Evolutionary conservation across 2,329 filamentous ascomycete genomes (phyloP).

Genomic region (Penicillium glabrum): DNA sequence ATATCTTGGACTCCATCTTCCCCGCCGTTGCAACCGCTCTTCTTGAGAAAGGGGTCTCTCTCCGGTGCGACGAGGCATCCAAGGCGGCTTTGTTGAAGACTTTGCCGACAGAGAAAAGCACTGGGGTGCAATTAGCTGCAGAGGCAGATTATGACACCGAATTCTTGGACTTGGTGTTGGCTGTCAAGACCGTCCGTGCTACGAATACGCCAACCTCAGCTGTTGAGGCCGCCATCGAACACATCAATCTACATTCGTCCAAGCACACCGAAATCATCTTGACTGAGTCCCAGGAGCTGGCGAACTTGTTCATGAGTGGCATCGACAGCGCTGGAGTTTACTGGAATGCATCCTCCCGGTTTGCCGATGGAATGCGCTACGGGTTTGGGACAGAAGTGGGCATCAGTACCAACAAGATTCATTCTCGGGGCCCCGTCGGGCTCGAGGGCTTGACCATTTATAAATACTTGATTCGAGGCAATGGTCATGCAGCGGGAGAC

Average conservation of each 20-base stretch:
- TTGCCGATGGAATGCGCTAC: slow-evolving; percentile 95
- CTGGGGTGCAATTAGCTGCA: slow-evolving; percentile 63
- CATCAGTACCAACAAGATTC: slow-evolving; percentile 98
- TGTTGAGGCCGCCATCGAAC: slow-evolving; percentile 71
- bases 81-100: slow-evolving; percentile 61
- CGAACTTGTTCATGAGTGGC: slow-evolving; percentile 78
- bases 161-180: slow-evolving; percentile 80
- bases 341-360: slow-evolving; percentile 93
- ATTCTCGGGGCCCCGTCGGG: slow-evolving; percentile 88
- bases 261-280: slow-evolving; percentile 93
- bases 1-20: slow-evolving; percentile 66
- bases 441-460: slow-evolving; percentile 95
- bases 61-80: slow-evolving; percentile 74
- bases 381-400: slow-evolving; percentile 98
- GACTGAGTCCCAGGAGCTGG: slow-evolving; percentile 65
- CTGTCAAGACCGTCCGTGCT: slow-evolving; percentile 72
- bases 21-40: slow-evolving; percentile 73
- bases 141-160: slow-evolving; percentile 82
- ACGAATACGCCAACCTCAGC: slow-evolving; percentile 29
- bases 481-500: slow-evolving; percentile 75
- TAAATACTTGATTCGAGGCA: slow-evolving; percentile 86
- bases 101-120: slow-evolving; percentile 44
- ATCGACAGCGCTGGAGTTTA: slow-evolving; percentile 92
- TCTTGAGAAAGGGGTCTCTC: slow-evolving; percentile 71
- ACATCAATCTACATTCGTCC: slow-evolving; percentile 91